Percentiles rank a stretch among this genome's conserved stretches.
phyloP scores from a whole-genome alignment of 305 asterid species.

The Solanum hybrid region DNA sequence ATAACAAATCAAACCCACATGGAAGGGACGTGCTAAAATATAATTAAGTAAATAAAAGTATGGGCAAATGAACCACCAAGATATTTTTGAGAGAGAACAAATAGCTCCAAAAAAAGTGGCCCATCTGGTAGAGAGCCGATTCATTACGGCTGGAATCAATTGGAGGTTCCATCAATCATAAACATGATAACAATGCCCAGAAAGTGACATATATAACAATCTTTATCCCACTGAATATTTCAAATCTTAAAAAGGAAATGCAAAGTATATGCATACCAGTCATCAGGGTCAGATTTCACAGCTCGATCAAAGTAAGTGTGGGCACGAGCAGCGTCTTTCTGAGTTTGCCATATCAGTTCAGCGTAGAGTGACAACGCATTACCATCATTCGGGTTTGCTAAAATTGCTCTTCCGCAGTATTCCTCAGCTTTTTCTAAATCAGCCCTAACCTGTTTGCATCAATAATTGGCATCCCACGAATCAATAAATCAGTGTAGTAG shows the following conservation, averaged over 20 bases:
- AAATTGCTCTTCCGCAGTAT: slow-evolving; percentile 74
- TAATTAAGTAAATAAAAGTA: background rate
- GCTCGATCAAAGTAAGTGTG: slow-evolving; percentile 68
- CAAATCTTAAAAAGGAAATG: background rate
- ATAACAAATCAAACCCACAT: background rate
- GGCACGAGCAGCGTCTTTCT: slow-evolving; percentile 59
- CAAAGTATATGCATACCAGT: slow-evolving; percentile 38
- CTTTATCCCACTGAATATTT: background rate
- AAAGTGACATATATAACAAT: background rate
- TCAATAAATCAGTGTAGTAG: background rate
- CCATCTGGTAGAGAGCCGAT: background rate
- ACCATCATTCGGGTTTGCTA: slow-evolving; percentile 66
- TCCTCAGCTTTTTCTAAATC: slow-evolving; percentile 77
- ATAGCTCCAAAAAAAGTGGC: background rate
- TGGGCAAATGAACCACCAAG: background rate
- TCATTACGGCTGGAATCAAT: background rate
- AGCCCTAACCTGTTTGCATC: slow-evolving; percentile 42
- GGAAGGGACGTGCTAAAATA: background rate
- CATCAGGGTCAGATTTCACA: slow-evolving; percentile 67
- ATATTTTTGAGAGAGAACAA: background rate
- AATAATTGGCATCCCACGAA: background rate
- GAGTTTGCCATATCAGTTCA: slow-evolving; percentile 77
- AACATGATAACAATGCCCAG: background rate
- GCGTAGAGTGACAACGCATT: slow-evolving; percentile 73
- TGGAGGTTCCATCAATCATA: background rate